Evolutionary conservation across 495 filamentous ascomycete genomes (phyloP).

Genomic region (Penicillium longicatenatum): DNA sequence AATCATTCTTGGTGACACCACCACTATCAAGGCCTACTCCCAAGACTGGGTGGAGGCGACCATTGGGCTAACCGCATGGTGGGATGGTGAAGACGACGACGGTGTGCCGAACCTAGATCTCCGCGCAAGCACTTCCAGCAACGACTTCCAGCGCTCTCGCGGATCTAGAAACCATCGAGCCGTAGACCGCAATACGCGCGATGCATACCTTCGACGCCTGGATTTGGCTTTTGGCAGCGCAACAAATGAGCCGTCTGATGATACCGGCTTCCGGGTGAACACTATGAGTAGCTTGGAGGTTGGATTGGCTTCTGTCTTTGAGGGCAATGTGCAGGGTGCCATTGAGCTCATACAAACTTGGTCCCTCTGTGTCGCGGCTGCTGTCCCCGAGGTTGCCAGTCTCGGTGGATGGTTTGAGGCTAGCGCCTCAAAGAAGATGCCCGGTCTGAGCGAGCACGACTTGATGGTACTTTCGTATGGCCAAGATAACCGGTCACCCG

Average conservation of each 20-base stretch:
- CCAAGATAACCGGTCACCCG: conserved; percentile 27
- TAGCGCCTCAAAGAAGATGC: conserved; percentile 27
- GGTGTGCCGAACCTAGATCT: conserved; percentile 25
- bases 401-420: conserved; percentile 70
- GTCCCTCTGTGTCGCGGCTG: conserved; percentile 74
- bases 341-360: conserved; percentile 72
- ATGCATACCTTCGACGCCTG: conserved; percentile 57
- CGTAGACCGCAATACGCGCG: conserved; percentile 47
- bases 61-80: conserved; percentile 79
- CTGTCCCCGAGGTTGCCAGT: conserved; percentile 77
- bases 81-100: conserved; percentile 72
- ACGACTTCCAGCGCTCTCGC: conserved; percentile 31
- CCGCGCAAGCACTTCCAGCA: conserved; percentile 26
- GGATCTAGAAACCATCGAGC: conserved; percentile 25
- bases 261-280: conserved; percentile 65
- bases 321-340: conserved; percentile 72
- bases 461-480: conserved; percentile 63
- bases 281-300: conserved; percentile 72
- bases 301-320: conserved; percentile 74
- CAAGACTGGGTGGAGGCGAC: conserved; percentile 89
- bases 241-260: conserved; percentile 45
- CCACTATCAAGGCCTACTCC: conserved; percentile 67
- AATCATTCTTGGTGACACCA: conserved; percentile 68
- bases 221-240: conserved; percentile 52
- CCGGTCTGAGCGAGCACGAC: conserved; percentile 58